Conservation (phyloP, 1,284 basidiomycete genomes). For the Rhodotorula sp. region DNA sequence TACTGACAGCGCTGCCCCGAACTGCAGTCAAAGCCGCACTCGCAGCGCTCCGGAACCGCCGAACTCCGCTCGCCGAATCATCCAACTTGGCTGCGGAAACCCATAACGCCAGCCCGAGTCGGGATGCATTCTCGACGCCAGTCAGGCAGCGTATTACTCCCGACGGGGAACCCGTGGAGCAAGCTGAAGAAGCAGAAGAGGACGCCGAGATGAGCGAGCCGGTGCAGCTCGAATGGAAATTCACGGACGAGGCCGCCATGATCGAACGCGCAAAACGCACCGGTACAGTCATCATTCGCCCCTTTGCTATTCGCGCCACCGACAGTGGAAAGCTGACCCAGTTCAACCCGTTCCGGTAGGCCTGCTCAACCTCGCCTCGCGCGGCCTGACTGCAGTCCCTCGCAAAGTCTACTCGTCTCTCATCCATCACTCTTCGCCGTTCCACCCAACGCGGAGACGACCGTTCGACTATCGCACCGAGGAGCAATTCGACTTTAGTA, state of each 20-base stretch:
- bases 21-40: slow-evolving; percentile 31
- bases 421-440: slow-evolving; percentile 19
- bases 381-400: slow-evolving; percentile 15
- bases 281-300: slow-evolving; percentile 7
- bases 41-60: slow-evolving; percentile 27
- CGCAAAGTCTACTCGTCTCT: slow-evolving; percentile 25
- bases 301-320: neutral
- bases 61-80: neutral
- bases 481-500: slow-evolving; percentile 1
- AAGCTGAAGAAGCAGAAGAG: neutral
- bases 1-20: neutral
- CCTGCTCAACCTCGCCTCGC: slow-evolving; percentile 31
- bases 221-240: slow-evolving; percentile 23
- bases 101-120: neutral
- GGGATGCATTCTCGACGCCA: slow-evolving; percentile 12
- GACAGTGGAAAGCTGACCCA: neutral
- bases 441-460: slow-evolving; percentile 17
- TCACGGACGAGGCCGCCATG: slow-evolving; percentile 16
- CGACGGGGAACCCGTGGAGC: neutral
- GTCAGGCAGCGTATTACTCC: neutral
- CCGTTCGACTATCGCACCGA: neutral
- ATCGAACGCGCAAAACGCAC: slow-evolving; percentile 27
- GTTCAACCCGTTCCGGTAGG: neutral
- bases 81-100: neutral
- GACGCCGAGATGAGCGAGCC: neutral